A percentile compares a stretch with the other conserved stretches of the same genome.
Evolutionary conservation across 129 eudicot species (phyloP).

Genomic region (Chrysanthemum lavandulifolium): DNA sequence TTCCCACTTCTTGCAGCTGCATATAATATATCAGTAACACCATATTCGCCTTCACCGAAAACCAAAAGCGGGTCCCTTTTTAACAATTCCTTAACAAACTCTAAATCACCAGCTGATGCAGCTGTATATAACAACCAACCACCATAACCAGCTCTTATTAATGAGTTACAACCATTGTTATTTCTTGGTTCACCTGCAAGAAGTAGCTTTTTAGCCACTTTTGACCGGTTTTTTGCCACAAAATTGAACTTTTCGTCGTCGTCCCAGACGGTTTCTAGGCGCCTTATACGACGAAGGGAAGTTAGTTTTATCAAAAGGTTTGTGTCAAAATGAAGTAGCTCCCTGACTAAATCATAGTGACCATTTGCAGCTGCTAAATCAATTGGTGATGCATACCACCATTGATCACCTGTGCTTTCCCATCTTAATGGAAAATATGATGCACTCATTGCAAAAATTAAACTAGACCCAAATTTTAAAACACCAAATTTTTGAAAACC

Average conservation of each 20-base stretch:
- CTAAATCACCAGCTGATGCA: slow-evolving; percentile 87
- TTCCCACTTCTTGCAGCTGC: slow-evolving; percentile 87
- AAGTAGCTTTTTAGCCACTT: slow-evolving; percentile 60
- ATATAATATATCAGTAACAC: slow-evolving; percentile 79
- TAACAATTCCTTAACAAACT: slow-evolving; percentile 60
- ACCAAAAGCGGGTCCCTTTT: slow-evolving; percentile 63
- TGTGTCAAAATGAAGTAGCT: slow-evolving; percentile 74
- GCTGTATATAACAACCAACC: slow-evolving; percentile 98
- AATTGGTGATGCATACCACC: slow-evolving; percentile 95
- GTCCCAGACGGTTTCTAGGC: slow-evolving; percentile 91
- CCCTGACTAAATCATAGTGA: slow-evolving; percentile 71
- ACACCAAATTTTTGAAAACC: slow-evolving; percentile 1
- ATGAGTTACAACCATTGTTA: slow-evolving; percentile 53
- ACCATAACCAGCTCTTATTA: slow-evolving; percentile 88
- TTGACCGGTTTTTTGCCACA: slow-evolving; percentile 63
- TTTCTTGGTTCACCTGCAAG: slow-evolving; percentile 54
- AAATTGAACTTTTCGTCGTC: slow-evolving; percentile 52
- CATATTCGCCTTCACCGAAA: slow-evolving; percentile 89
- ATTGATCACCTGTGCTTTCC: slow-evolving; percentile 96
- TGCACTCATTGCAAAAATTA: slow-evolving; percentile 38
- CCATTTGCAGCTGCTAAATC: slow-evolving; percentile 95
- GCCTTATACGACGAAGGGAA: slow-evolving; percentile 73
- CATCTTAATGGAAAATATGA: slow-evolving; percentile 70
- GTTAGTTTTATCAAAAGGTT: slow-evolving; percentile 81
- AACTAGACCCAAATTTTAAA: neutral